phyloP scores from a whole-genome alignment of 2,329 filamentous ascomycete genomes.

The Fusarium tanahbumbuense region DNA sequence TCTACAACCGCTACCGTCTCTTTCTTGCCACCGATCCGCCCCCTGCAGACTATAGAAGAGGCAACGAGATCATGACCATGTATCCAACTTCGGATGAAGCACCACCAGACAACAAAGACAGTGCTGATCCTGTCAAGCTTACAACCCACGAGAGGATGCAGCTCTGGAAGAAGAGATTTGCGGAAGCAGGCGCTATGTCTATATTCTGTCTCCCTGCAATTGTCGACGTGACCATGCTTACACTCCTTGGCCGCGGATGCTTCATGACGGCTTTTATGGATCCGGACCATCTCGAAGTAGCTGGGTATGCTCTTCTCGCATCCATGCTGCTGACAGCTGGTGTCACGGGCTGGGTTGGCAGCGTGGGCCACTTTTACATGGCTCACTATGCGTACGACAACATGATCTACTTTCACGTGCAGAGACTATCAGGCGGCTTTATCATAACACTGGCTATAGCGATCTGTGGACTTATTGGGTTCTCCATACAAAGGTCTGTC shows the following conservation, averaged over 20 bases:
- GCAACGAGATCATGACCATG: constrained; percentile 41
- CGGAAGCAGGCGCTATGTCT: constrained; percentile 31
- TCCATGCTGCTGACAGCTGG: constrained; percentile 33
- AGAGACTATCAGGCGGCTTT: constrained; percentile 33
- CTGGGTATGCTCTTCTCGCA: constrained; percentile 31
- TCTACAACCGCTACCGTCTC: constrained; percentile 22
- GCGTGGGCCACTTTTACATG: constrained; percentile 32
- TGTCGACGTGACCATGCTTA: constrained; percentile 31
- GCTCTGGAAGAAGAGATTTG: constrained; percentile 34
- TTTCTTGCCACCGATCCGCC: constrained; percentile 24
- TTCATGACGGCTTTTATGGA: constrained; percentile 40
- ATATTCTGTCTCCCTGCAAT: constrained; percentile 37
- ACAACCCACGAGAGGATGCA: constrained; percentile 21
- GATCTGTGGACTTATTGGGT: constrained; percentile 22
- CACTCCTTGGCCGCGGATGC: constrained; percentile 31
- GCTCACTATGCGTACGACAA: constrained; percentile 38
- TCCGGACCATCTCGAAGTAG: constrained; percentile 15
- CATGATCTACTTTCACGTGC: constrained; percentile 37
- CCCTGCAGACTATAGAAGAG: constrained; percentile 20
- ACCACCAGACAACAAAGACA: neutral
- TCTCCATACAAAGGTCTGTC: constrained; percentile 23
- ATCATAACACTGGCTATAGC: constrained; percentile 17
- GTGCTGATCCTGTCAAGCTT: neutral
- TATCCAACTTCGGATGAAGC: constrained; percentile 30
- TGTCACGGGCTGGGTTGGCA: constrained; percentile 37